Conservation (phyloP, 73 alveolate genomes). For the Breviolum minutum region DNA sequence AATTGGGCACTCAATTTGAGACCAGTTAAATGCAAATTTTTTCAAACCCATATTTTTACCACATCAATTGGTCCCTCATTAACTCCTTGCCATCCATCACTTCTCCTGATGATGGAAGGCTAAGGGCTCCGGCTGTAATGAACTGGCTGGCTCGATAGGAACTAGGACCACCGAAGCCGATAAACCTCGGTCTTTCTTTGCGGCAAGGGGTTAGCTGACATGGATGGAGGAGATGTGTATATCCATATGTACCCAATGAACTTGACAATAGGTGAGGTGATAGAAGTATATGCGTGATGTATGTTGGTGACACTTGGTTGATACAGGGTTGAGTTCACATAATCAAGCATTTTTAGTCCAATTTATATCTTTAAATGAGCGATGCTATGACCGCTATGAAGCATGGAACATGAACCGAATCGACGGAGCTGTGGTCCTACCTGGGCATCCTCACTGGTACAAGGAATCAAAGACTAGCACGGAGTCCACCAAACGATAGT, state of each 20-base stretch:
- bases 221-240: too few relatives aligned
- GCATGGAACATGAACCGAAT: too few relatives aligned
- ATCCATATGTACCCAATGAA: too few relatives aligned
- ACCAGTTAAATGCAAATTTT: too few relatives aligned
- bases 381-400: neutral
- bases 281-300: too few relatives aligned
- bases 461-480: conserved; percentile 79
- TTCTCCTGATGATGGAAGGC: neutral
- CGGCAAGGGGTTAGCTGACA: too few relatives aligned
- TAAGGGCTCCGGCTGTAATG: conserved; percentile 45
- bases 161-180: conserved; percentile 93
- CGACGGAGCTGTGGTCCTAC: neutral
- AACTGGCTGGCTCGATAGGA: conserved; percentile 77
- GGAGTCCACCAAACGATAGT: conserved; percentile 96
- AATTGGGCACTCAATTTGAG: too few relatives aligned
- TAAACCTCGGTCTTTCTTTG: conserved; percentile 12
- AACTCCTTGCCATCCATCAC: neutral
- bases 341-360: neutral
- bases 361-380: neutral
- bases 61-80: neutral
- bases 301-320: too few relatives aligned
- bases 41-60: too few relatives aligned
- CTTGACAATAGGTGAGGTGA: too few relatives aligned
- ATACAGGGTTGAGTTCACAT: too few relatives aligned
- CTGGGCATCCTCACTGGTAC: conserved; percentile 30